phyloP scores from a whole-genome alignment of 306 rosid species.

The Citrullus mucosospermus region DNA sequence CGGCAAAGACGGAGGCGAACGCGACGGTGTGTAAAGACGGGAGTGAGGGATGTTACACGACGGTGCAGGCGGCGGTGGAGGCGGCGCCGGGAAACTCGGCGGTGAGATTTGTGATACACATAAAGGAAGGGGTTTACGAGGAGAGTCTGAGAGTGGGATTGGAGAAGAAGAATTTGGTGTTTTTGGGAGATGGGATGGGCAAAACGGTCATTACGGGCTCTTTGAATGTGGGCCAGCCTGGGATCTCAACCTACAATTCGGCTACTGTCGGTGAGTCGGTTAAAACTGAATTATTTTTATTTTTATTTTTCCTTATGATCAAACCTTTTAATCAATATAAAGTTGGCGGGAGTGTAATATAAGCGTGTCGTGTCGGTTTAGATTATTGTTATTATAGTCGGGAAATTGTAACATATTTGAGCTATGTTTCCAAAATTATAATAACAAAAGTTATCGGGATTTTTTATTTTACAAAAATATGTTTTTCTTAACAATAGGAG shows the following conservation, averaged over 20 bases:
- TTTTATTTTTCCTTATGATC: neutral
- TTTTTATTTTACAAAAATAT: no score
- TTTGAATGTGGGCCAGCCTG: conserved; percentile 42
- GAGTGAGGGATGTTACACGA: conserved; percentile 21
- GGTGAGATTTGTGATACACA: conserved; percentile 37
- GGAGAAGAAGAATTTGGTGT: conserved; percentile 47
- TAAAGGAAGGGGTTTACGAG: conserved; percentile 60
- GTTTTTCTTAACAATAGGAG: no score
- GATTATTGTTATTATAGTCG: no score
- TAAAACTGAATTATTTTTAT: neutral
- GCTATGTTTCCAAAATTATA: no score
- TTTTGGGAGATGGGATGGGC: conserved; percentile 69
- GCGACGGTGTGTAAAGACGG: conserved; percentile 51
- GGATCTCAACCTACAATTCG: conserved; percentile 46
- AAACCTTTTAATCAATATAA: neutral
- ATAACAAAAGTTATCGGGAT: no score
- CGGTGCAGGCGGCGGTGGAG: conserved; percentile 71
- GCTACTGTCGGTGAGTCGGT: conserved; percentile 60
- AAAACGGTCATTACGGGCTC: conserved; percentile 60
- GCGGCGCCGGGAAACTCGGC: conserved; percentile 30
- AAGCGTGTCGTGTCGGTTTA: no score
- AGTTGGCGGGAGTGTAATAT: neutral
- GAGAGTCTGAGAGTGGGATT: conserved; percentile 62
- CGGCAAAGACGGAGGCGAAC: conserved; percentile 23
- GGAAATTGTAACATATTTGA: no score